Conservation (phyloP, 2,329 filamentous ascomycete genomes). For the Aspergillus sp. region DNA sequence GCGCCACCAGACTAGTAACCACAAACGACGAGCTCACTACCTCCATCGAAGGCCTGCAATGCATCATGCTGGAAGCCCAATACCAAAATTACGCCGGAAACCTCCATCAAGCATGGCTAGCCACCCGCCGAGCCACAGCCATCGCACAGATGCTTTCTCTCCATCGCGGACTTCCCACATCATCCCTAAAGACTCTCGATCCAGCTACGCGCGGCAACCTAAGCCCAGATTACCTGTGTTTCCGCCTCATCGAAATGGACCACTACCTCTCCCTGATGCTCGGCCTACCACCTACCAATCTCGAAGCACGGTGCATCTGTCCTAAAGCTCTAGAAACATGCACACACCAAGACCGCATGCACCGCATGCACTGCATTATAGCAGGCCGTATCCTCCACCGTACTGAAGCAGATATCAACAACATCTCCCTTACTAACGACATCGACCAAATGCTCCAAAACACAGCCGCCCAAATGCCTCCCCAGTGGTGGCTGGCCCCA, state of each 20-base stretch:
- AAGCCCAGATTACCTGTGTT: conserved; percentile 37
- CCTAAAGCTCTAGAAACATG: background rate
- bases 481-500: conserved; percentile 52
- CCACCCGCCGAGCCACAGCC: conserved; percentile 39
- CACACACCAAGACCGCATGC: conserved; percentile 46
- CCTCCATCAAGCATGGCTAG: conserved; percentile 45
- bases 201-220: conserved; percentile 26
- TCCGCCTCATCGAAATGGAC: conserved; percentile 42
- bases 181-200: conserved; percentile 24
- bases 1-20: conserved; percentile 37
- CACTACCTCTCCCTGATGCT: conserved; percentile 46
- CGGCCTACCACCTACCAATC: conserved; percentile 38
- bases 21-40: conserved; percentile 42
- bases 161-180: conserved; percentile 23
- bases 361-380: conserved; percentile 49
- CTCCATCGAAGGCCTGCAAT: conserved; percentile 46
- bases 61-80: conserved; percentile 46
- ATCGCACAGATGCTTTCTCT: conserved; percentile 48
- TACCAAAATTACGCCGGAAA: conserved; percentile 46
- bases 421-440: conserved; percentile 49
- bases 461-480: conserved; percentile 45
- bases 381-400: conserved; percentile 53
- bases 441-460: conserved; percentile 48
- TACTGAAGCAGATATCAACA: conserved; percentile 39
- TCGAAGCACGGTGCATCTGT: conserved; percentile 14